Percentiles rank a stretch among this genome's conserved stretches.
These are phyloP conservation scores for Ustilago nuda DNA, from an alignment of 1,284 basidiomycete genomes.

Conservation along the genomic window DNA sequence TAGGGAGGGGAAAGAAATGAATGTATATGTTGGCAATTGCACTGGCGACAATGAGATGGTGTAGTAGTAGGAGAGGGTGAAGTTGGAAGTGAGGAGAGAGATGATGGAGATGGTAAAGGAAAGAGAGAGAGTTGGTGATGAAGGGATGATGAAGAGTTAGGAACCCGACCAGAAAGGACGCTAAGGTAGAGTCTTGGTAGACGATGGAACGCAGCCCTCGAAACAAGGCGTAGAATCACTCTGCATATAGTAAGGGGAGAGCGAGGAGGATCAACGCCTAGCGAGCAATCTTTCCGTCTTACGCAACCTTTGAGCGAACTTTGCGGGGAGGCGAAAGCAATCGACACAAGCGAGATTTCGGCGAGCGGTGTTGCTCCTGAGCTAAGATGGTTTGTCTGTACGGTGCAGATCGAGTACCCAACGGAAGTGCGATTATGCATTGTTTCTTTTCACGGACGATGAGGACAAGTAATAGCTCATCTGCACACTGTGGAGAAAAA, in stretches of 20 bases:
- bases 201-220: neutral
- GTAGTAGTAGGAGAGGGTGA: constrained; percentile 7
- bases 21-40: neutral
- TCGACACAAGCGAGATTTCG: constrained; percentile 3
- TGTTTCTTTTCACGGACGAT: neutral
- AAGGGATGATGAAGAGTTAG: constrained; percentile 1
- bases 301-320: constrained; percentile 1
- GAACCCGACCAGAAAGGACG: constrained; percentile 1
- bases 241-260: neutral
- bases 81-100: neutral
- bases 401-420: constrained; percentile 1
- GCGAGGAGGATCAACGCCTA: constrained; percentile 2
- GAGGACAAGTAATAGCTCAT: constrained; percentile 2
- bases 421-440: neutral
- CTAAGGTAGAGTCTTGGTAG: neutral
- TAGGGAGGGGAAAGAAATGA: neutral
- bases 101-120: constrained; percentile 8
- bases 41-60: neutral
- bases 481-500: neutral
- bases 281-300: constrained; percentile 12
- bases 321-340: neutral
- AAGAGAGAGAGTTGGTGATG: neutral
- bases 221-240: constrained; percentile 9
- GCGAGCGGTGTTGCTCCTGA: neutral
- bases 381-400: neutral